A percentile compares a stretch with the other conserved stretches of the same genome.
Evolutionary conservation across 352 stramenopile species (phyloP).

Genomic region (Globisporangium perplexum): DNA sequence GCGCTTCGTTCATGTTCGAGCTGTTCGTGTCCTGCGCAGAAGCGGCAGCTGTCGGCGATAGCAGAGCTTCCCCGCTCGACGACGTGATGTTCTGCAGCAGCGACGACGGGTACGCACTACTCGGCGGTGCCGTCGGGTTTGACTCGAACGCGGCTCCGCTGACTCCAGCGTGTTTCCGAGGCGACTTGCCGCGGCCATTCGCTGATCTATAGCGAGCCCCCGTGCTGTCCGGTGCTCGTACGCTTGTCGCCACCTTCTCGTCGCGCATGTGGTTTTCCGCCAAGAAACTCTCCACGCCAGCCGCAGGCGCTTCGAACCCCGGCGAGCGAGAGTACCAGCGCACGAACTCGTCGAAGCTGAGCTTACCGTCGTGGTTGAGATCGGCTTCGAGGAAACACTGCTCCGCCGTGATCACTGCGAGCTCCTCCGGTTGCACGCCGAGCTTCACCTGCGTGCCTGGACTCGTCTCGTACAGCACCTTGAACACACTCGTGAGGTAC

Average conservation of each 20-base stretch:
- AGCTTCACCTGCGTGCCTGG: constrained; percentile 49
- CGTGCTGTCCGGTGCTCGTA: neutral
- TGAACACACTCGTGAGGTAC: constrained; percentile 84
- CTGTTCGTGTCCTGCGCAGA: constrained; percentile 61
- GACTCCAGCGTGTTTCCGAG: constrained; percentile 1
- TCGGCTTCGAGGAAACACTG: constrained; percentile 85
- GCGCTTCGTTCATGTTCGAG: constrained; percentile 69
- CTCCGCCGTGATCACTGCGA: constrained; percentile 73
- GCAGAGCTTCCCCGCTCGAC: constrained; percentile 29
- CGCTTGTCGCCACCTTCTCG: constrained; percentile 1
- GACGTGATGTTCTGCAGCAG: constrained; percentile 36
- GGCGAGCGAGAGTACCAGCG: constrained; percentile 71
- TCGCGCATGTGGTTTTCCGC: constrained; percentile 10
- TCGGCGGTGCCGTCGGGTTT: neutral
- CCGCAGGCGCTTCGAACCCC: constrained; percentile 34
- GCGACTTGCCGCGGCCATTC: constrained; percentile 1
- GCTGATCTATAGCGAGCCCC: neutral
- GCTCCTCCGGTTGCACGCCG: constrained; percentile 57
- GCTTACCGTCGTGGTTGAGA: constrained; percentile 66
- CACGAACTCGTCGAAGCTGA: constrained; percentile 87
- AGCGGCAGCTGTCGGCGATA: constrained; percentile 38
- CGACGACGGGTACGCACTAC: constrained; percentile 24
- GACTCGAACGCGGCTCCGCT: constrained; percentile 1
- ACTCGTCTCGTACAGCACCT: constrained; percentile 82
- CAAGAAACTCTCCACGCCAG: constrained; percentile 23